Conservation (phyloP, 148 eudicot genomes). For the Rhododendron ovatum region DNA sequence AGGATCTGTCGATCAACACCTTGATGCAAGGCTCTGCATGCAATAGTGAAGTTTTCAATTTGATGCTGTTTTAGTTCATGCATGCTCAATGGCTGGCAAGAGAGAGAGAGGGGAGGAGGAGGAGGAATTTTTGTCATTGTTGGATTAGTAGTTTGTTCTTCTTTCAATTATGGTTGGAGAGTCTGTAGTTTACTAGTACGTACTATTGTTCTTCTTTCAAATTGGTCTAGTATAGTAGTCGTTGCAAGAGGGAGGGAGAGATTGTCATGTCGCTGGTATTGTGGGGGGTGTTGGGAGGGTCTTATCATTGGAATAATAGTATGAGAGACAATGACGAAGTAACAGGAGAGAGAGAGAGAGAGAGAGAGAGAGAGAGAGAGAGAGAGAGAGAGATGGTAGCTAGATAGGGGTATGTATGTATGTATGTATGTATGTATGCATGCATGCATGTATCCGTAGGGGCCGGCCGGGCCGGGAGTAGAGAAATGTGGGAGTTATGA, state of each 20-base stretch:
- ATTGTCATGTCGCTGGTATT: too few relatives aligned
- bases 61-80: neutral
- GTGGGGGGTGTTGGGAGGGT: neutral
- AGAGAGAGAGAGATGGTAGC: neutral
- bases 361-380: neutral
- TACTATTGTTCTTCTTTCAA: neutral
- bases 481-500: slow-evolving; percentile 32
- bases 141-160: too few relatives aligned
- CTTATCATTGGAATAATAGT: slow-evolving; percentile 1
- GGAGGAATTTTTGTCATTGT: neutral
- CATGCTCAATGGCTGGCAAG: neutral
- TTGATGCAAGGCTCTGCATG: neutral
- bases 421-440: too few relatives aligned
- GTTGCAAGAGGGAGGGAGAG: too few relatives aligned
- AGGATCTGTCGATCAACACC: neutral
- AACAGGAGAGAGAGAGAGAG: slow-evolving; percentile 13
- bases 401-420: neutral
- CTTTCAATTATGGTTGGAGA: neutral
- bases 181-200: neutral
- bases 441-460: neutral
- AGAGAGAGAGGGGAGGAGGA: neutral
- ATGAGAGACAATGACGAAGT: neutral
- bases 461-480: neutral
- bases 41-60: neutral
- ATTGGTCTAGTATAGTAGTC: too few relatives aligned